Evolutionary conservation across 2,329 filamentous ascomycete species (phyloP).

Genomic region (Fusarium citri): DNA sequence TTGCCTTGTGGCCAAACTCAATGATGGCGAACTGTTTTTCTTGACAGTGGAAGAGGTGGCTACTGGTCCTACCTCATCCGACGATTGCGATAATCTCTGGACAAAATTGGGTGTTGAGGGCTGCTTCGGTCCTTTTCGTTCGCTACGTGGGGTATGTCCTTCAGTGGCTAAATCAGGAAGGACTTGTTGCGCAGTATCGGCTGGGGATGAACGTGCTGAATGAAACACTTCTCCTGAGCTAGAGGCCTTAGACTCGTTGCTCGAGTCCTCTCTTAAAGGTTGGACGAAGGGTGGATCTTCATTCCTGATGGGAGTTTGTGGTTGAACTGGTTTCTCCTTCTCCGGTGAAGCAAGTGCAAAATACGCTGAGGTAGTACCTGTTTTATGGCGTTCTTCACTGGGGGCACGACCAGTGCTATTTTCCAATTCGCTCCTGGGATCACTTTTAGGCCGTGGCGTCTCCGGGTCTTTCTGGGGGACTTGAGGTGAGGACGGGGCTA

Average conservation of each 20-base stretch:
- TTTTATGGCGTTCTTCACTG: conserved; percentile 3
- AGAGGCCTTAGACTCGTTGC: conserved; percentile 33
- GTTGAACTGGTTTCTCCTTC: conserved; percentile 10
- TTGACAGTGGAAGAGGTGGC: conserved; percentile 23
- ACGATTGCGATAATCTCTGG: conserved; percentile 25
- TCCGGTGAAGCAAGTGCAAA: conserved; percentile 15
- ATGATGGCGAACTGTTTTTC: conserved; percentile 22
- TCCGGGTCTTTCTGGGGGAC: conserved; percentile 16
- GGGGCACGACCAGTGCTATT: conserved; percentile 10
- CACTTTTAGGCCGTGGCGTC: conserved; percentile 23
- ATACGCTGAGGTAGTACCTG: conserved; percentile 23
- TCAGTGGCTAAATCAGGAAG: conserved; percentile 27
- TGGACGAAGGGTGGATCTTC: conserved; percentile 31
- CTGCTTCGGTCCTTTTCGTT: not conserved
- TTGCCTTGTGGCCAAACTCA: conserved; percentile 7
- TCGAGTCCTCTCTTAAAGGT: conserved; percentile 37
- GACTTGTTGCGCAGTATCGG: conserved; percentile 14
- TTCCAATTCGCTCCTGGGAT: conserved; percentile 8
- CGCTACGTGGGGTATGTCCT: not conserved
- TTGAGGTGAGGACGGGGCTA: conserved; percentile 34
- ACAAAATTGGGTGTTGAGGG: conserved; percentile 29
- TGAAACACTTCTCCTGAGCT: conserved; percentile 33
- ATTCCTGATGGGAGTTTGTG: conserved; percentile 15
- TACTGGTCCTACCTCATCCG: conserved; percentile 1
- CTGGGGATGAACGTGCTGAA: conserved; percentile 42